Conservation (phyloP, 202 grass and related monocot genomes). For the Dendrocalamus latiflorus region DNA sequence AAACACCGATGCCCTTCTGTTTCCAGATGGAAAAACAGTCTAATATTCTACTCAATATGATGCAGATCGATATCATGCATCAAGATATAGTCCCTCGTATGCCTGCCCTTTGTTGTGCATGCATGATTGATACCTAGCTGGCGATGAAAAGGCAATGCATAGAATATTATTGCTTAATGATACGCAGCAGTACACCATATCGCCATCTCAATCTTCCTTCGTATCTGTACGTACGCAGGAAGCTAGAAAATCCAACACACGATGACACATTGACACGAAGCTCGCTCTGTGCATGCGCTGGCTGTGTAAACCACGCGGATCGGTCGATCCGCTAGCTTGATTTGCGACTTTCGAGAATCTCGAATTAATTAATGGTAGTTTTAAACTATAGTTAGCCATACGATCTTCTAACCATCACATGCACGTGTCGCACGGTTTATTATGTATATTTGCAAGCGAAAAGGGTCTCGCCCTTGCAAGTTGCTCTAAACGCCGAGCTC, state of each 20-base stretch:
- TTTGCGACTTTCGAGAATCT: not conserved
- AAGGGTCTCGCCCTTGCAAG: not conserved
- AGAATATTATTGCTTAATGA: not conserved
- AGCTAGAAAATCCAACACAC: not conserved
- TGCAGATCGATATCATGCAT: not conserved
- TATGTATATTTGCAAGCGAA: not conserved
- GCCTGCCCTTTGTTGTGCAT: conserved; percentile 1
- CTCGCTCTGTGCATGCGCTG: not conserved
- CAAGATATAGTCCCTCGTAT: not conserved
- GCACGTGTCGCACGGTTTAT: not conserved
- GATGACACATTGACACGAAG: not conserved
- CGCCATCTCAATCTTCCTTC: not conserved
- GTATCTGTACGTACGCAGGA: not conserved
- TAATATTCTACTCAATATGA: not conserved
- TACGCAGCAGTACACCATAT: not conserved
- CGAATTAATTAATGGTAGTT: not conserved
- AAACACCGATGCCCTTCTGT: not conserved
- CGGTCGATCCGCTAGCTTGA: not conserved
- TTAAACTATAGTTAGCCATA: not conserved
- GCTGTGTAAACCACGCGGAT: not conserved
- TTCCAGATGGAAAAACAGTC: not conserved
- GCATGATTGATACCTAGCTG: not conserved
- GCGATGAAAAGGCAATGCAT: not conserved
- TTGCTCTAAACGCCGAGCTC: not conserved
- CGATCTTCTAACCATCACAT: not conserved